Percentiles rank a stretch among this genome's conserved stretches.
Conservation (phyloP, 2,329 filamentous ascomycete species). For the Pseudocercospora fuligena region DNA sequence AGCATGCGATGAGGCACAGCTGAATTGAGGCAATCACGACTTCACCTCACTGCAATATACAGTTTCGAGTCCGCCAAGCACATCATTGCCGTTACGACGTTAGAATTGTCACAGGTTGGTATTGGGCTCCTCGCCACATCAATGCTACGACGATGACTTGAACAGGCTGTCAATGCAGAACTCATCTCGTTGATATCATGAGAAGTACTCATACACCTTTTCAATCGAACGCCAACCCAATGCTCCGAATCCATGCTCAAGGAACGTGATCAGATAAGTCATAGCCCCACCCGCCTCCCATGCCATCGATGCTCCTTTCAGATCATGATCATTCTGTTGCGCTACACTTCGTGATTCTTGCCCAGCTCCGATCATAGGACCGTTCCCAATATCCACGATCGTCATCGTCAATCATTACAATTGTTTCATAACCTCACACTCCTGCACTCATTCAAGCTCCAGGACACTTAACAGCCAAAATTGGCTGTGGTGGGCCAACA, state of each 20-base stretch:
- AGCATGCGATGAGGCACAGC: background rate
- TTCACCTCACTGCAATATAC: background rate
- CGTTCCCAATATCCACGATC: background rate
- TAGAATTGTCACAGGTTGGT: too few species aligned
- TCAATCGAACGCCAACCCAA: background rate
- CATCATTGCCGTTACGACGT: background rate
- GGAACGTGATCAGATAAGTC: background rate
- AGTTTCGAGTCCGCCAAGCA: background rate
- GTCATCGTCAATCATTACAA: background rate
- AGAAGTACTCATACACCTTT: background rate
- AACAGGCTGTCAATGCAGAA: background rate
- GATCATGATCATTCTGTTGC: background rate
- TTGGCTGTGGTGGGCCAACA: slow-evolving; percentile 20
- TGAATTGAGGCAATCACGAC: background rate
- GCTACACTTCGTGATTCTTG: background rate
- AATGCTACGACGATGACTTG: too few species aligned
- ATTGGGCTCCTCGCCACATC: too few species aligned
- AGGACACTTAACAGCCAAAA: slow-evolving; percentile 16
- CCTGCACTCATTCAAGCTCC: background rate
- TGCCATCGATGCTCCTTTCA: background rate
- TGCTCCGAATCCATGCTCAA: background rate
- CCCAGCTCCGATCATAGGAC: too few species aligned
- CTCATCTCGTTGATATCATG: background rate
- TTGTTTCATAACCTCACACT: background rate
- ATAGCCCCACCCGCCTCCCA: background rate